Evolutionary conservation across 495 filamentous ascomycete genomes (phyloP).

Genomic region (Aspergillus avenaceus): DNA sequence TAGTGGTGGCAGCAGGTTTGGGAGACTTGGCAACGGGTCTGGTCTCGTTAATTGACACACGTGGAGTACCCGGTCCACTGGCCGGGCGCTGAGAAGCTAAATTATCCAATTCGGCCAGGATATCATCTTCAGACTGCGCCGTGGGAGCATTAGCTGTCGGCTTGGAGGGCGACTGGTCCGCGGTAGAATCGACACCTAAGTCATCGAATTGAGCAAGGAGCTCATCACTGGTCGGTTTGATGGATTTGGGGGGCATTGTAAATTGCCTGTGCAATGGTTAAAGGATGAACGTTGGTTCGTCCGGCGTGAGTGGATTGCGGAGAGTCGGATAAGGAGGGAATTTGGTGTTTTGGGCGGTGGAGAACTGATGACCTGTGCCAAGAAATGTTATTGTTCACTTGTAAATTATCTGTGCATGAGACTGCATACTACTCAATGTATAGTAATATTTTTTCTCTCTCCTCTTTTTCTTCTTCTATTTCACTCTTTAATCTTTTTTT

Average conservation of each 20-base stretch:
- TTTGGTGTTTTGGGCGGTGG: conserved; percentile 17
- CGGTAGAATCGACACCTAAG: conserved; percentile 51
- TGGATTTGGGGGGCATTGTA: conserved; percentile 43
- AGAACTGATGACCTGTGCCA: conserved; percentile 23
- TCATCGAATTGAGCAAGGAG: conserved; percentile 77
- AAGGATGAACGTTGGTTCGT: too few relatives aligned
- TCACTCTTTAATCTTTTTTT: too few relatives aligned
- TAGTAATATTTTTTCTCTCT: too few relatives aligned
- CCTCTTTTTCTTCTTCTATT: too few relatives aligned
- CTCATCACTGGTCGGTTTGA: conserved; percentile 70
- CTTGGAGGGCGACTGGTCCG: conserved; percentile 36
- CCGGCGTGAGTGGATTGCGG: too few relatives aligned
- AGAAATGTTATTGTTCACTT: conserved; percentile 15
- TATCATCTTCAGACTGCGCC: conserved; percentile 56
- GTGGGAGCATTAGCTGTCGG: conserved; percentile 34
- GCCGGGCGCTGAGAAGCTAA: conserved; percentile 62
- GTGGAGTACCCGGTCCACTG: conserved; percentile 79
- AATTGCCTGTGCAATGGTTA: conserved; percentile 1
- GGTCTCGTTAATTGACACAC: conserved; percentile 56
- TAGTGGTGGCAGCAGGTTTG: conserved; percentile 54
- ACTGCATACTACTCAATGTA: not conserved
- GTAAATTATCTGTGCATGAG: not conserved
- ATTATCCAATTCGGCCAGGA: conserved; percentile 81
- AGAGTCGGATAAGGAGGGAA: not conserved
- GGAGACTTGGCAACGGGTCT: conserved; percentile 48